A percentile compares a stretch with the other conserved stretches of the same genome.
Evolutionary conservation across 2,329 filamentous ascomycete genomes (phyloP).

Genomic region (Phoma sp.): DNA sequence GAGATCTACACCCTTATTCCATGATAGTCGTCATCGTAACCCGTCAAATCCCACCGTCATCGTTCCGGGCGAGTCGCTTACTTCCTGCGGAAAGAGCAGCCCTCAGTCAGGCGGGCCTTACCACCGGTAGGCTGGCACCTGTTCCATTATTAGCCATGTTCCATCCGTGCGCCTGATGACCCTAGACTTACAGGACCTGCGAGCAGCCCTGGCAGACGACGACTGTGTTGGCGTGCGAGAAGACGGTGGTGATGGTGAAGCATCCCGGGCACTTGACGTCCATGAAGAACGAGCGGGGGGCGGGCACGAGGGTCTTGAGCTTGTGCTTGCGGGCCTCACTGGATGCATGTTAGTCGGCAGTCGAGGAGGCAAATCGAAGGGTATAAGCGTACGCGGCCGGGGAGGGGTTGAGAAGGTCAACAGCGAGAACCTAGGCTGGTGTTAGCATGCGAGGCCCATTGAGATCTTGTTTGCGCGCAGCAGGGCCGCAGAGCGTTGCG

Average conservation of each 20-base stretch:
- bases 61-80: slow-evolving; percentile 64
- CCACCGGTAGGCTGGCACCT: slow-evolving; percentile 97
- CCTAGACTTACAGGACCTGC: slow-evolving; percentile 74
- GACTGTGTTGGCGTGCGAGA: slow-evolving; percentile 99
- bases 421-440: slow-evolving; percentile 87
- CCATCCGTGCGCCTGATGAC: slow-evolving; percentile 2
- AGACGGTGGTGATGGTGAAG: slow-evolving; percentile 99
- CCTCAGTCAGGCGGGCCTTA: slow-evolving; percentile 98
- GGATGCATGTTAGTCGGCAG: slow-evolving; percentile 36
- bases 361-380: slow-evolving; percentile 20
- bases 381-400: slow-evolving; percentile 70
- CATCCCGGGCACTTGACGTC: slow-evolving; percentile 99
- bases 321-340: slow-evolving; percentile 99
- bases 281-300: slow-evolving; percentile 99
- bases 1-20: slow-evolving; percentile 50
- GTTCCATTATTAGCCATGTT: slow-evolving; percentile 34
- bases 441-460: slow-evolving; percentile 26
- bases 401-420: slow-evolving; percentile 99
- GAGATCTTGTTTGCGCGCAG: slow-evolving; percentile 19
- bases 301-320: slow-evolving; percentile 98
- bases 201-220: slow-evolving; percentile 99
- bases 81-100: slow-evolving; percentile 99
- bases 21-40: slow-evolving; percentile 50
- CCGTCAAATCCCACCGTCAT: slow-evolving; percentile 43
- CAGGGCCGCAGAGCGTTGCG: slow-evolving; percentile 22